Base-by-base conservation (phyloP, 2,329 filamentous ascomycete species). In the Taxawa tesnikishii region DNA sequence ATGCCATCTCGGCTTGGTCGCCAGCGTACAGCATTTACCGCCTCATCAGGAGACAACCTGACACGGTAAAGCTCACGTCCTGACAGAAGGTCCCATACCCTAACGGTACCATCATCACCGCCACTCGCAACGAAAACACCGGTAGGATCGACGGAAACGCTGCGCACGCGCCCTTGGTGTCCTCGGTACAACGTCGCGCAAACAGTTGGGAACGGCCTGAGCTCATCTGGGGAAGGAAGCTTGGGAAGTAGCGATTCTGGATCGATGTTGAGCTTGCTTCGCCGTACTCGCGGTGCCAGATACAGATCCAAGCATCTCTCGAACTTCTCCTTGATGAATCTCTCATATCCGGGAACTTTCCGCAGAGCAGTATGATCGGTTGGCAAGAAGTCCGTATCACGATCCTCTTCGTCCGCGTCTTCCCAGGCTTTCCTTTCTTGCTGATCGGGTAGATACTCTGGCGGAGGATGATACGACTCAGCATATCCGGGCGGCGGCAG, bases 221-320 rank as follows among this genome's bases (percentile, higher is more conserved):
- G 68, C 49, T 98, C 88, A 47, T 94, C 83, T 1, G 90, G 88
- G 38, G 81, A 83, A 6, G 92, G 90, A 6, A 98, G 68, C 55
- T 94, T 94, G 9, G 90, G 88, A 21, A 98, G 70, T 31, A 98
- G 66, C 23, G 84, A 93, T 55, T 82, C 81, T 3, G 90, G 90
- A 48, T 98, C 90, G 50, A 98, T 96, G 59, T 96, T 94, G 49
- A 98, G 73, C 56, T 87, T 82, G 63, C 87, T 94, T 55, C 92
- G 81, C 38, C 88, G 76, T 35, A 98, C 76, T 49, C 90, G 73
- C 28, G 92, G 90, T 11, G 92, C 90, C 38, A 98, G 70, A 55
- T 98, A 98, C 12, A 98, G 70, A 59, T 98, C 92, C 44, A 98
- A 64, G 54, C 85, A 96, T 43, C 92, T 72, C 56, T 98, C 87